phyloP scores from a whole-genome alignment of 73 alveolate species.

The Paramecium sonneborni region DNA sequence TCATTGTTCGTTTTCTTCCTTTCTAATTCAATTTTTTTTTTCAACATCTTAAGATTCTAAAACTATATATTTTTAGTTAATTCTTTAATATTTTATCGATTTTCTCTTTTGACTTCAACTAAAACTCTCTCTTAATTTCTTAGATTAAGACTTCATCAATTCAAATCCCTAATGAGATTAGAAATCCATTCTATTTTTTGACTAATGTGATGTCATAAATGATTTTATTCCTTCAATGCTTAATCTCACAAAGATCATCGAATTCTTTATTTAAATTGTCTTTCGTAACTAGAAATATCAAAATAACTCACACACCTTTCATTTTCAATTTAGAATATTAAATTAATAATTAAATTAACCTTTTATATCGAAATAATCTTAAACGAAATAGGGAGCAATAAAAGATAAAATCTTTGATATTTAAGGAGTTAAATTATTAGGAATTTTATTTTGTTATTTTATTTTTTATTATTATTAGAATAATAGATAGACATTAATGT shows the following conservation, averaged over 20 bases:
- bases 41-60: too few species aligned
- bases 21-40: too few species aligned
- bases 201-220: background rate
- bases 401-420: background rate
- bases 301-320: background rate
- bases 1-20: too few species aligned
- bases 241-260: background rate
- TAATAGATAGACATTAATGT: too few species aligned
- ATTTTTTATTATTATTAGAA: background rate
- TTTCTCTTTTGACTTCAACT: background rate
- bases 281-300: background rate
- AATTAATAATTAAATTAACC: background rate
- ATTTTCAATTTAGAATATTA: background rate
- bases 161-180: background rate
- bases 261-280: background rate
- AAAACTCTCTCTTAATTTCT: background rate
- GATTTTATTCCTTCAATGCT: background rate
- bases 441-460: background rate
- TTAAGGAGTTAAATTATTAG: background rate
- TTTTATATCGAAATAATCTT: background rate
- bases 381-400: background rate
- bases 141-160: background rate
- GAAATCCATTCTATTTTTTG: background rate
- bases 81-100: background rate
- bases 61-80: too few species aligned